Base-by-base conservation (phyloP, 805 yeast species). In the Danielia reshetovae region DNA sequence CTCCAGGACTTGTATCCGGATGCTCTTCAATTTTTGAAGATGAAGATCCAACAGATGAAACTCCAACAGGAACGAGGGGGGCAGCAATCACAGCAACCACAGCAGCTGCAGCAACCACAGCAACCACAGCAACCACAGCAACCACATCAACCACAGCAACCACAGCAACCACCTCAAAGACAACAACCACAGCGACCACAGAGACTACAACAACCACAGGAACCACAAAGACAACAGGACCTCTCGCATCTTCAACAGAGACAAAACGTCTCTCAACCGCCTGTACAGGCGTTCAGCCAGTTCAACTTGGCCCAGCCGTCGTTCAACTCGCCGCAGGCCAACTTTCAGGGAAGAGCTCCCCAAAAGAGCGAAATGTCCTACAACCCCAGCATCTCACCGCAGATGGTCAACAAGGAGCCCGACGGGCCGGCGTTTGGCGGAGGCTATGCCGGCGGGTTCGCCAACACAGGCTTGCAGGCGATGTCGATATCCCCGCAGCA, bases 1-100 rank as follows among this genome's bases (percentile, higher is more conserved):
- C 54, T 71, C 18, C 73, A 70, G 45, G 70, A 68, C 34, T 48
- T 76, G 24, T 76, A 75, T 41, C 79, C 79, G 0, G 80, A 75
- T 39, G 77, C 77, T 1, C 51, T 68, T n/a, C 70, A 63, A 36
- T 60, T 55, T 30, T 49, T 68, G 34, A 68, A 57, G 40, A 48
- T 45, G 51, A 32, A 54, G 51, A 52, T 65, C 30, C 62, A 60
- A 28, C 68, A 63, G 38, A 55, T 65, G 62, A 57, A 58, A 27
- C 57, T 48, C 32, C 59, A 59, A 32, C 54, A 46, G 34, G 47
- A 40, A 14, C 36, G 29, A 16, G 18, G 10, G 24, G 24, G n/a
- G 24, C 31, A 35, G 25, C 43, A 34, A 18, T 17, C 26, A 23
- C 34, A 34, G 35, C 35, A 32, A 29, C 42, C 31, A 16, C 48